These are phyloP conservation scores for Huntiella abstrusa DNA, from an alignment of 2,329 filamentous ascomycete species.

Conservation along the genomic window DNA sequence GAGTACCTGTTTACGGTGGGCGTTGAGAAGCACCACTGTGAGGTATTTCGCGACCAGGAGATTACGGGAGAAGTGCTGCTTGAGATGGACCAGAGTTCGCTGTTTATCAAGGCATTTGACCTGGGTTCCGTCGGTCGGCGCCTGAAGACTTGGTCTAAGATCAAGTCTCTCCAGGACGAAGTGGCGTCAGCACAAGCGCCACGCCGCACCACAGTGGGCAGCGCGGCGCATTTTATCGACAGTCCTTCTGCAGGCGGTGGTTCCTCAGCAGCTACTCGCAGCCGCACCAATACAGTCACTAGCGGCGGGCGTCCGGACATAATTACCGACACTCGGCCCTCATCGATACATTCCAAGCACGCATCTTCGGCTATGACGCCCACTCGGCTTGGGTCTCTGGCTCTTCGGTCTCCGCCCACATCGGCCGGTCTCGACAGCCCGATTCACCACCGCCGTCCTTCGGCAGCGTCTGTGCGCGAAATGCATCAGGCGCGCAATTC, in stretches of 20 bases:
- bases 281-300: conserved; percentile 39
- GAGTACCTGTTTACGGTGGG: conserved; percentile 73
- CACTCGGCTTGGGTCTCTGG: conserved; percentile 20
- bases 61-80: conserved; percentile 85
- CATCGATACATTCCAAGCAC: conserved; percentile 28
- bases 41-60: conserved; percentile 89
- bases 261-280: conserved; percentile 32
- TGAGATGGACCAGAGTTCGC: conserved; percentile 84
- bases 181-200: conserved; percentile 33
- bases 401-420: conserved; percentile 8
- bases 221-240: conserved; percentile 32
- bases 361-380: conserved; percentile 32
- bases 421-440: conserved; percentile 23
- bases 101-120: conserved; percentile 91
- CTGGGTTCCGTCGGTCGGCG: conserved; percentile 77
- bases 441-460: conserved; percentile 38
- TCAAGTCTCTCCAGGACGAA: conserved; percentile 80
- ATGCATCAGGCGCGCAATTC: conserved; percentile 52
- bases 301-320: conserved; percentile 22
- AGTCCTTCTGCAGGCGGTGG: not conserved
- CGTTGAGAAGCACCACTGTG: conserved; percentile 76
- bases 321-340: conserved; percentile 22
- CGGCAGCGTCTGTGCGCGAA: conserved; percentile 64
- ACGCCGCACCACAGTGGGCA: conserved; percentile 27
- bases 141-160: conserved; percentile 91